Conservation (phyloP, 148 eudicot species). For the Fallopia convolvulus region DNA sequence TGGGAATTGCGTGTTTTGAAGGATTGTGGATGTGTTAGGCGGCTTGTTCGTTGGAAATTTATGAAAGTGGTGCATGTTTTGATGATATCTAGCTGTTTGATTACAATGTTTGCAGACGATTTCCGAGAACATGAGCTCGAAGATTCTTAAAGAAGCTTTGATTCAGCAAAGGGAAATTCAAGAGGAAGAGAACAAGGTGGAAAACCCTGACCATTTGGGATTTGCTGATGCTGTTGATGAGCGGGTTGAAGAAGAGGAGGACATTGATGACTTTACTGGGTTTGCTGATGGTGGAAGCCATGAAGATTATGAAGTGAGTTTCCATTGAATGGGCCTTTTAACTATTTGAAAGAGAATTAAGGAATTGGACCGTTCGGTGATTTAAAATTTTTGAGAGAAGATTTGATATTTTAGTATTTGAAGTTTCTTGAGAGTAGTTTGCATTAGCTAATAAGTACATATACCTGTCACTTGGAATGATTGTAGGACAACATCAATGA, state of each 20-base stretch:
- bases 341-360: neutral
- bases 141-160: conserved; percentile 66
- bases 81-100: neutral
- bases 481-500: conserved; percentile 57
- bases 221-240: conserved; percentile 20
- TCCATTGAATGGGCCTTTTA: neutral
- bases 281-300: conserved; percentile 39
- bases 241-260: conserved; percentile 36
- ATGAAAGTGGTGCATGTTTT: neutral
- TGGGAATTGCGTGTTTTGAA: neutral
- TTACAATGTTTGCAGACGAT: conserved; percentile 35
- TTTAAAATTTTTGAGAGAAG: too few relatives aligned
- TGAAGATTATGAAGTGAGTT: conserved; percentile 50
- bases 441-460: neutral
- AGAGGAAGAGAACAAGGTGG: conserved; percentile 46
- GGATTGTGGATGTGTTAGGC: neutral
- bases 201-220: conserved; percentile 17
- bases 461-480: neutral
- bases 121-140: conserved; percentile 54
- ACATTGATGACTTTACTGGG: conserved; percentile 38
- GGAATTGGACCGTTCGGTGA: neutral
- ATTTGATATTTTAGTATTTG: neutral
- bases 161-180: conserved; percentile 71
- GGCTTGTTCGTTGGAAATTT: neutral
- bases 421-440: neutral